Percentiles rank a stretch among this genome's conserved stretches.
Evolutionary conservation across 2,329 filamentous ascomycete species (phyloP).

Genomic region (Zalaria sp.): DNA sequence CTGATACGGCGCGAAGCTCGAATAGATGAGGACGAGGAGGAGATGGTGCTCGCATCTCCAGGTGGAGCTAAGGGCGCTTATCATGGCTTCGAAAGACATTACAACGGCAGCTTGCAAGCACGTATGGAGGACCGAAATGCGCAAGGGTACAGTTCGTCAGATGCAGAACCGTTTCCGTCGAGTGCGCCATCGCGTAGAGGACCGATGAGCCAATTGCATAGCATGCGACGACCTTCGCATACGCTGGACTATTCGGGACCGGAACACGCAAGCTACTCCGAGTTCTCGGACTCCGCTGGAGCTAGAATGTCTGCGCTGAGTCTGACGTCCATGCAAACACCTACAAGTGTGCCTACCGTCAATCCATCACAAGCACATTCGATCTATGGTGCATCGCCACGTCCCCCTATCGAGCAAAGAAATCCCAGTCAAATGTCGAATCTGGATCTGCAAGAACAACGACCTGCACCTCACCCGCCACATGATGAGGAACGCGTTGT

Average conservation of each 20-base stretch:
- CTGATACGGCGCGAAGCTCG: constrained; percentile 65
- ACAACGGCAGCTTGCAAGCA: constrained; percentile 2
- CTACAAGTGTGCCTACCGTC: constrained; percentile 9
- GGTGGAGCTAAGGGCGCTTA: constrained; percentile 36
- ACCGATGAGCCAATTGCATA: constrained; percentile 7
- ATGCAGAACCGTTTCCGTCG: constrained; percentile 17
- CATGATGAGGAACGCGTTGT: constrained; percentile 76
- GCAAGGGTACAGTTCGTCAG: constrained; percentile 30
- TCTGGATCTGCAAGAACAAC: constrained; percentile 17
- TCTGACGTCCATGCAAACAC: constrained; percentile 8
- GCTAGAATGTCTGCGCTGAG: constrained; percentile 19
- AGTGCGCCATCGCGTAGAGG: constrained; percentile 1
- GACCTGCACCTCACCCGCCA: constrained; percentile 18
- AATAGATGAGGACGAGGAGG: constrained; percentile 79
- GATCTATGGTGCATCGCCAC: constrained; percentile 13
- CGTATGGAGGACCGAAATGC: constrained; percentile 2
- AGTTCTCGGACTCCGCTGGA: constrained; percentile 47
- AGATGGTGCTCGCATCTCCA: constrained; percentile 61
- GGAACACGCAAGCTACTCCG: constrained; percentile 66
- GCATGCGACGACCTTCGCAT: constrained; percentile 43
- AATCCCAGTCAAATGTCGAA: constrained; percentile 52
- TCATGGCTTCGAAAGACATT: constrained; percentile 24
- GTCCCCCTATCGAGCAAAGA: constrained; percentile 20
- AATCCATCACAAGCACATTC: constrained; percentile 15
- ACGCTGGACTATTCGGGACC: constrained; percentile 46